phyloP scores from a whole-genome alignment of 306 rosid genomes.

The Dalbergia cochinchinensis region DNA sequence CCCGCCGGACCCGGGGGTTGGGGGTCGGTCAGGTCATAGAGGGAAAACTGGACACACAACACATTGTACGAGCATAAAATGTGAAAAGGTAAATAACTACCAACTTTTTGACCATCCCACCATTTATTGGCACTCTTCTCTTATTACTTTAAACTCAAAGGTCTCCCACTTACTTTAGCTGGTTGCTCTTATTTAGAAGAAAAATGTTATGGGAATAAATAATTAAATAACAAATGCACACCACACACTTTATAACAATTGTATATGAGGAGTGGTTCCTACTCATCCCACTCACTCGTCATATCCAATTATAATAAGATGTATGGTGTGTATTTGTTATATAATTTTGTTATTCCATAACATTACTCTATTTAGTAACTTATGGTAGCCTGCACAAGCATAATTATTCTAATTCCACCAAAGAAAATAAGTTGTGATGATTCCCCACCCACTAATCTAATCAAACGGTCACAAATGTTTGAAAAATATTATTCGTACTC shows the following conservation, averaged over 20 bases:
- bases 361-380: no score
- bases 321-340: no score
- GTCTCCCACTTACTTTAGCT: not conserved
- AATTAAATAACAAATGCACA: no score
- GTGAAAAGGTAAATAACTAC: not conserved
- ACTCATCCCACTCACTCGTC: no score
- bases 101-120: slow-evolving; percentile 59
- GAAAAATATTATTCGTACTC: no score
- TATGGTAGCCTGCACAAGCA: not conserved
- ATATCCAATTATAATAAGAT: no score
- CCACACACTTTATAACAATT: no score
- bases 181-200: slow-evolving; percentile 12
- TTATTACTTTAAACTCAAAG: not conserved
- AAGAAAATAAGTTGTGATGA: slow-evolving; percentile 23
- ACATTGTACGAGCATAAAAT: slow-evolving; percentile 18
- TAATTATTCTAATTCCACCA: slow-evolving; percentile 33
- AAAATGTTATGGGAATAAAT: no score
- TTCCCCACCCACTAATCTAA: slow-evolving; percentile 14
- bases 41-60: not conserved
- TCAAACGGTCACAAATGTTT: slow-evolving; percentile 31
- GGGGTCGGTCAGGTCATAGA: not conserved
- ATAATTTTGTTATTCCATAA: no score
- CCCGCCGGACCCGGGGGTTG: no score
- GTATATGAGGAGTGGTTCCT: no score
- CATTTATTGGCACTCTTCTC: not conserved